A percentile compares a stretch with the other conserved stretches of the same genome.
These are phyloP conservation scores for Trichoderma reesei DNA, from an alignment of 495 filamentous ascomycete species.

Conservation along the genomic window DNA sequence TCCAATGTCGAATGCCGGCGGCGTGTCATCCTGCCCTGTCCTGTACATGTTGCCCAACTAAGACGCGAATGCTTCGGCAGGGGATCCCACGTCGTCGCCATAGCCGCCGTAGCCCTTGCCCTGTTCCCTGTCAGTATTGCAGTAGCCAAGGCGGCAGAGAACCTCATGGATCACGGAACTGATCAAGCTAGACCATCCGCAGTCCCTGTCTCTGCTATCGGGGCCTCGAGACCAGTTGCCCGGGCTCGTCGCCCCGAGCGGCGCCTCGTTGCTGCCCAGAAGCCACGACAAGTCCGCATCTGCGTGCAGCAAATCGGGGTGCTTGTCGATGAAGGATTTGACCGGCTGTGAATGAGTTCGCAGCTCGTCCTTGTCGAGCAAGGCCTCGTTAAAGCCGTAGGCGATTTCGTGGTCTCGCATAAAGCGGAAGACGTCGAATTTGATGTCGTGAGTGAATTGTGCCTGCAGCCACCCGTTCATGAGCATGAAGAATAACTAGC, in stretches of 20 bases:
- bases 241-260: neutral
- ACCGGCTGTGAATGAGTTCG: conserved; percentile 40
- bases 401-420: conserved; percentile 66
- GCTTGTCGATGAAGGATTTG: conserved; percentile 32
- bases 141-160: neutral
- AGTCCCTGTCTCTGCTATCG: neutral
- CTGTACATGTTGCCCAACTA: conserved; percentile 26
- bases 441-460: conserved; percentile 60
- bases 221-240: neutral
- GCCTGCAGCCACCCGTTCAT: conserved; percentile 16
- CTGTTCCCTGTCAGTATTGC: neutral
- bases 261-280: conserved; percentile 20
- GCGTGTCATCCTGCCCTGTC: conserved; percentile 33
- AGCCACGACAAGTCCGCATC: conserved; percentile 44
- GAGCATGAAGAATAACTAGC: conserved; percentile 6
- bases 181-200: neutral
- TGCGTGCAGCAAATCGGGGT: conserved; percentile 37
- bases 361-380: conserved; percentile 41
- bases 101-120: neutral
- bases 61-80: conserved; percentile 19
- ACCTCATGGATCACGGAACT: neutral
- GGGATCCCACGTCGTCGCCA: conserved; percentile 10
- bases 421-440: conserved; percentile 62
- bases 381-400: conserved; percentile 54
- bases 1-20: conserved; percentile 57